Evolutionary conservation across 2,329 filamentous ascomycete genomes (phyloP).

Genomic region (Neofusicoccum laricinum): DNA sequence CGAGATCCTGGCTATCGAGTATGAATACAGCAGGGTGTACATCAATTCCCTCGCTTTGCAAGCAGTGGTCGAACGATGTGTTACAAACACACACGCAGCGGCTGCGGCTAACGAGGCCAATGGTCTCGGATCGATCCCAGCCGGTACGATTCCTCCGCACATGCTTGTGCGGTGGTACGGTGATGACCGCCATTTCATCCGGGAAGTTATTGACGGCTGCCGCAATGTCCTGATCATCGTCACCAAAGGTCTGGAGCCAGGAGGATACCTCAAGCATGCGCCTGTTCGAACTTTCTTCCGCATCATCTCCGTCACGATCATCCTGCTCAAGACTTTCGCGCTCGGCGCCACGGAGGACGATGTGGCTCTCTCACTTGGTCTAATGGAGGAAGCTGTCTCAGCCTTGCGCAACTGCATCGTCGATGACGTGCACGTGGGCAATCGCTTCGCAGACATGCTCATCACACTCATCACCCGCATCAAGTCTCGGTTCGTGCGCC

Average conservation of each 20-base stretch:
- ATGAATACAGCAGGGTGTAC: slow-evolving; percentile 91
- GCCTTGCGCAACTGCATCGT: slow-evolving; percentile 76
- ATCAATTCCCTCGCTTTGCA: slow-evolving; percentile 92
- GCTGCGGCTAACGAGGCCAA: slow-evolving; percentile 27
- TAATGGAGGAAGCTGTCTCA: slow-evolving; percentile 73
- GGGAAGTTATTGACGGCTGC: slow-evolving; percentile 72
- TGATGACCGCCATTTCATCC: slow-evolving; percentile 60
- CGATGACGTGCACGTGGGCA: slow-evolving; percentile 82
- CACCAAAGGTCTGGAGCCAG: slow-evolving; percentile 70
- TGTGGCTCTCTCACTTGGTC: slow-evolving; percentile 68
- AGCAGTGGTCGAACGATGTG: slow-evolving; percentile 90
- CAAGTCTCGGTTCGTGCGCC: slow-evolving; percentile 66
- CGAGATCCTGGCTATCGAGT: slow-evolving; percentile 88
- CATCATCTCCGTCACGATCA: slow-evolving; percentile 82
- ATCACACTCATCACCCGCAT: slow-evolving; percentile 73
- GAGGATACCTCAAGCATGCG: slow-evolving; percentile 75
- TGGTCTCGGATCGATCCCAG: slow-evolving; percentile 18
- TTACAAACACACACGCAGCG: slow-evolving; percentile 62
- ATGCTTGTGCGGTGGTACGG: slow-evolving; percentile 51
- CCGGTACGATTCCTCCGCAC: slow-evolving; percentile 43
- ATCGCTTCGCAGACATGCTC: slow-evolving; percentile 78
- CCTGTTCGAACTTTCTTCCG: slow-evolving; percentile 83
- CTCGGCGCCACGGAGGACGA: slow-evolving; percentile 76
- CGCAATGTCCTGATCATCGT: slow-evolving; percentile 75
- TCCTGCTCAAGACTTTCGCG: slow-evolving; percentile 79